A percentile compares a stretch with the other conserved stretches of the same genome.
These are phyloP conservation scores for Stephania japonica DNA, from an alignment of 164 flowering plant genomes.

Conservation along the genomic window DNA sequence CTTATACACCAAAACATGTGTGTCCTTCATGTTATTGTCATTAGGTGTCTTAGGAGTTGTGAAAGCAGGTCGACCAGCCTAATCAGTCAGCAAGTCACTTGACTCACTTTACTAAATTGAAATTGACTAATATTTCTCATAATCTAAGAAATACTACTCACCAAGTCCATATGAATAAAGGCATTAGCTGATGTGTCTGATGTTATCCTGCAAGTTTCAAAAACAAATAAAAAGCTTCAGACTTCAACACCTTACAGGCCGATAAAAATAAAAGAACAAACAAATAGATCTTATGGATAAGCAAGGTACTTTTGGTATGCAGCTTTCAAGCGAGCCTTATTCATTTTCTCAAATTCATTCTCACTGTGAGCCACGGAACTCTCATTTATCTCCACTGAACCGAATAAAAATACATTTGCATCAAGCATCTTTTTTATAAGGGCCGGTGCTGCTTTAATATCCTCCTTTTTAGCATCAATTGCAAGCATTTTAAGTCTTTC, in stretches of 20 bases:
- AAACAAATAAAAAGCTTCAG: neutral
- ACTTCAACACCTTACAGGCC: neutral
- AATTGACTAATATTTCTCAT: neutral
- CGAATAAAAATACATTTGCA: conserved; percentile 63
- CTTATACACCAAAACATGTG: neutral
- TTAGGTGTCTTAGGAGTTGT: neutral
- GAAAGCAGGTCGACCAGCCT: too few species aligned
- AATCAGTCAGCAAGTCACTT: too few species aligned
- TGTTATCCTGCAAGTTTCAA: conserved; percentile 43
- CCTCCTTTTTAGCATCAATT: conserved; percentile 37
- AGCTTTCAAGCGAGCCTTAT: conserved; percentile 44
- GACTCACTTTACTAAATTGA: neutral
- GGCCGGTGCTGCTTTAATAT: conserved; percentile 39
- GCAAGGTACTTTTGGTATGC: conserved; percentile 52
- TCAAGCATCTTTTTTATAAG: conserved; percentile 68
- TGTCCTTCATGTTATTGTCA: neutral
- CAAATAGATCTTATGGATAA: neutral
- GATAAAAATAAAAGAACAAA: neutral
- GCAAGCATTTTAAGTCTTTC: conserved; percentile 45
- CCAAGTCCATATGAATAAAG: conserved; percentile 76
- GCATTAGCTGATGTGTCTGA: conserved; percentile 38
- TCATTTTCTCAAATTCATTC: conserved; percentile 44
- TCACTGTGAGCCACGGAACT: conserved; percentile 42
- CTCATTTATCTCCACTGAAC: conserved; percentile 56
- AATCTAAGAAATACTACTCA: conserved; percentile 16